Evolutionary conservation across 2,329 filamentous ascomycete species (phyloP).

Genomic region (Trichoderma sp.): DNA sequence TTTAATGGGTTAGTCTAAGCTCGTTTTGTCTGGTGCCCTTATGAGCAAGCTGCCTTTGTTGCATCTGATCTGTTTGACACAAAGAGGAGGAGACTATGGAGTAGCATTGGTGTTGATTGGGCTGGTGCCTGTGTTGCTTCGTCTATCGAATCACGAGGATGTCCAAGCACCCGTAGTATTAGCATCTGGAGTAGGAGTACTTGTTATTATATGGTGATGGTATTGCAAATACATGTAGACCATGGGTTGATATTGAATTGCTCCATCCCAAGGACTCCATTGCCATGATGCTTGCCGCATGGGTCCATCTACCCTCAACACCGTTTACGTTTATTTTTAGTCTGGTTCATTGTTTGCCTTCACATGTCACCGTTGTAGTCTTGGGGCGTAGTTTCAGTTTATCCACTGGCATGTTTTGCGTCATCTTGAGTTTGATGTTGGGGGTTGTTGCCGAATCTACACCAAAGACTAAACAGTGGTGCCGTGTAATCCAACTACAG

Average conservation of each 20-base stretch:
- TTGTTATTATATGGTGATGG: not conserved
- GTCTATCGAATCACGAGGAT: not conserved
- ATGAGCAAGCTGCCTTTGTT: not conserved
- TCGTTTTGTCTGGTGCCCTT: not conserved
- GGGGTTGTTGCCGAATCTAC: not conserved
- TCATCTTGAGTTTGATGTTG: not conserved
- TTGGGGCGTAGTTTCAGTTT: not conserved
- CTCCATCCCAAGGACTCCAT: not conserved
- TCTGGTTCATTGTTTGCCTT: not conserved
- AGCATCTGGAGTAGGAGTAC: not conserved
- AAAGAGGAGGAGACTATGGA: not conserved
- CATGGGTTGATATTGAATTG: not conserved
- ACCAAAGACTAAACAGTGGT: not conserved
- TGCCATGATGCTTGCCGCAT: not conserved
- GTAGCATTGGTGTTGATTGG: not conserved
- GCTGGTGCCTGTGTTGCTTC: not conserved
- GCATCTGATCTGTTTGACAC: not conserved
- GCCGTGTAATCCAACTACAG: not conserved
- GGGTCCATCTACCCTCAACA: not conserved
- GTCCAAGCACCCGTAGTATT: not conserved
- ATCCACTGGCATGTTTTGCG: not conserved
- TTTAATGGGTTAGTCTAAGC: not conserved
- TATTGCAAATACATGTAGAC: not conserved
- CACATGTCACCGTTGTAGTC: not conserved
- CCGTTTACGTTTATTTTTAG: not conserved